phyloP scores from a whole-genome alignment of 148 eudicot species.

The Camellia japonica region DNA sequence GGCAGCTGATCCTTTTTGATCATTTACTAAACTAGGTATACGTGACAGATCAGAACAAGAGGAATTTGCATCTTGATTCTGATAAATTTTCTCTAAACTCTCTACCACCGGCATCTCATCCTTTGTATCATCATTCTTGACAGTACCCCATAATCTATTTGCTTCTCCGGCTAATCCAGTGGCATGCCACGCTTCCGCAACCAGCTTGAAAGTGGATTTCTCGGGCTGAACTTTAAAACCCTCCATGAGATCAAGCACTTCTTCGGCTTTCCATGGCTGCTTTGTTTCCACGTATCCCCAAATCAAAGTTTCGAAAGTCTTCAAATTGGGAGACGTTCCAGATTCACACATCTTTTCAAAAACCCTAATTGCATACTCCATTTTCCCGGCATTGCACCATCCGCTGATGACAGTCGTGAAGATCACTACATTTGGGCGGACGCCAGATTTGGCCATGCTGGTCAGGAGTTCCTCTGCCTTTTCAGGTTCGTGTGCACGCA shows the following conservation, averaged over 20 bases:
- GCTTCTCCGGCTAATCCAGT: conserved; percentile 42
- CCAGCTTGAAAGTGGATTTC: conserved; percentile 42
- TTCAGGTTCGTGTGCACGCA: conserved; percentile 55
- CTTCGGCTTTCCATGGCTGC: conserved; percentile 74
- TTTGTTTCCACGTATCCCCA: conserved; percentile 72
- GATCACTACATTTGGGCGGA: conserved; percentile 63
- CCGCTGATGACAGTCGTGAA: conserved; percentile 77
- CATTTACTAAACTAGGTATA: conserved; percentile 9
- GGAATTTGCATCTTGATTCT: conserved; percentile 24
- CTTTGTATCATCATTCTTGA: conserved; percentile 8
- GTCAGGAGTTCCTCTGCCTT: conserved; percentile 65
- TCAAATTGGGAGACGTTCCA: conserved; percentile 65
- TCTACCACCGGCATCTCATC: conserved; percentile 27
- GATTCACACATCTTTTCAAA: conserved; percentile 49
- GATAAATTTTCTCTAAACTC: conserved; percentile 29
- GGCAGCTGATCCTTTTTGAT: conserved; percentile 30
- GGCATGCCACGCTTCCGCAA: conserved; percentile 60
- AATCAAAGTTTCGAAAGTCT: conserved; percentile 74
- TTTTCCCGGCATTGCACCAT: conserved; percentile 60
- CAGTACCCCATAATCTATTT: conserved; percentile 18
- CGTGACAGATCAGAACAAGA: neutral
- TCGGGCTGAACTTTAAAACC: conserved; percentile 47
- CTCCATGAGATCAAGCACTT: conserved; percentile 55
- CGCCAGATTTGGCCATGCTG: conserved; percentile 43
- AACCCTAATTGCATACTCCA: conserved; percentile 61